Base-by-base conservation (phyloP, 1,284 basidiomycete genomes). In the Malassezia furfur region DNA sequence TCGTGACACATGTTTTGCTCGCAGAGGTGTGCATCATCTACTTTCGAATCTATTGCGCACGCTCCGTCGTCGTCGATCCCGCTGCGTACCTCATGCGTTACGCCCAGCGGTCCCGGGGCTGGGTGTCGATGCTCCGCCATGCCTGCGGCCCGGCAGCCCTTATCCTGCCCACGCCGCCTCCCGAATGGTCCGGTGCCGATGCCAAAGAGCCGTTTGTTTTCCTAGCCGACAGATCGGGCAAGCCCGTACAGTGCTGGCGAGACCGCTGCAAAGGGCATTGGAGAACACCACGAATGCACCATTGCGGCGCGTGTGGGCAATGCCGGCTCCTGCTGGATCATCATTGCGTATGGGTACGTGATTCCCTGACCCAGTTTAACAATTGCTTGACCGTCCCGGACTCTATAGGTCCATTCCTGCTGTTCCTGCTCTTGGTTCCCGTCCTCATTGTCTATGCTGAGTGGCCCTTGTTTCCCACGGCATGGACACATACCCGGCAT, bases 281-380 rank as follows among this genome's bases (percentile, higher is more conserved):
- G 39, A 48, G 40, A 25, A 17, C 53, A 9, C 53, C 43, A n/a
- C 15, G 48, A 4, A 54, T 54, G 53, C 53, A 46, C 3, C 53
- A 54, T 30, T 54, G 53, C 43, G 34, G 53, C 10, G 21, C 10
- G 2, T 54, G 53, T 36, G 48, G 48, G 22, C 38, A 43, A 17
- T 54, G 53, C n/a, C 53, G 53, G 30, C 44, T 49, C 40, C 35
- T 49, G 11, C 41, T 54, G 25, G 53, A 54, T 22, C 53, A 54
- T 9, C 53, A 54, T 30, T 54, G 53, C 19, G 21, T 28, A 10
- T 54, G 52, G 52, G 50, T 38, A 52, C 36, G 50, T 21, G 5
- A 5, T 2, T n/a, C 19, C 4, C 31, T 30, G 5, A 43, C 25
- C 10, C 17, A 48, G 52, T 54, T 54, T 31, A 30, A 49, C 14